A percentile compares a stretch with the other conserved stretches of the same genome.
phyloP scores from a whole-genome alignment of 2,329 filamentous ascomycete genomes.

The Colletotrichum salicis region DNA sequence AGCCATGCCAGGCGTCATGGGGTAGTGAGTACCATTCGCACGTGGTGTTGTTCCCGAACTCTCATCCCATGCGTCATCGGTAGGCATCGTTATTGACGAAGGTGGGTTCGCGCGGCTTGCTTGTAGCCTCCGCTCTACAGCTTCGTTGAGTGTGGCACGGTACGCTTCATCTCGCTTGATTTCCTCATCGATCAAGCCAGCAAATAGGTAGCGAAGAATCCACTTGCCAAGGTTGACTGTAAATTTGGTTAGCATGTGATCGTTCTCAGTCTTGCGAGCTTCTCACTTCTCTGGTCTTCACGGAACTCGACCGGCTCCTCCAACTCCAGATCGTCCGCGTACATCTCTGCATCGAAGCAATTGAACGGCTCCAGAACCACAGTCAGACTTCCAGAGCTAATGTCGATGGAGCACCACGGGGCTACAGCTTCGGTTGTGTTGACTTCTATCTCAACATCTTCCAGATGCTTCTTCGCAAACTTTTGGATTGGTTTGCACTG shows the following conservation, averaged over 20 bases:
- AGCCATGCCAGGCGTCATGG: slow-evolving; percentile 77
- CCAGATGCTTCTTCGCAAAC: slow-evolving; percentile 94
- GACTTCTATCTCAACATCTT: slow-evolving; percentile 87
- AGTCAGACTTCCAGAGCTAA: slow-evolving; percentile 89
- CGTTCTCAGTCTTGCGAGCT: neutral
- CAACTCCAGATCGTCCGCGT: slow-evolving; percentile 86
- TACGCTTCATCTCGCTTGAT: slow-evolving; percentile 81
- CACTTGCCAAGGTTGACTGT: slow-evolving; percentile 95
- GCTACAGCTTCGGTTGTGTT: slow-evolving; percentile 91
- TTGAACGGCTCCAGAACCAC: slow-evolving; percentile 94
- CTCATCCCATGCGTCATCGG: slow-evolving; percentile 48
- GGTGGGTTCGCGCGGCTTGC: slow-evolving; percentile 69
- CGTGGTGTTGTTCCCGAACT: slow-evolving; percentile 63
- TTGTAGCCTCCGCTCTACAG: slow-evolving; percentile 66
- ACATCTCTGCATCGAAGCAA: slow-evolving; percentile 97
- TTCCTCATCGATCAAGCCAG: slow-evolving; percentile 88
- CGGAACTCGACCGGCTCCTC: slow-evolving; percentile 82
- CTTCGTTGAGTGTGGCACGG: slow-evolving; percentile 74
- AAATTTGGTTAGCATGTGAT: neutral
- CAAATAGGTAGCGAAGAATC: slow-evolving; percentile 93
- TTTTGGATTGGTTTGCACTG: slow-evolving; percentile 87
- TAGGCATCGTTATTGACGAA: slow-evolving; percentile 64
- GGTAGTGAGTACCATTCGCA: slow-evolving; percentile 70
- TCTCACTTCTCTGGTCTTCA: slow-evolving; percentile 91
- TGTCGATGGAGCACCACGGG: slow-evolving; percentile 96